phyloP scores from a whole-genome alignment of 768 basidiomycete species.

The Leucocoprinus leucothites region DNA sequence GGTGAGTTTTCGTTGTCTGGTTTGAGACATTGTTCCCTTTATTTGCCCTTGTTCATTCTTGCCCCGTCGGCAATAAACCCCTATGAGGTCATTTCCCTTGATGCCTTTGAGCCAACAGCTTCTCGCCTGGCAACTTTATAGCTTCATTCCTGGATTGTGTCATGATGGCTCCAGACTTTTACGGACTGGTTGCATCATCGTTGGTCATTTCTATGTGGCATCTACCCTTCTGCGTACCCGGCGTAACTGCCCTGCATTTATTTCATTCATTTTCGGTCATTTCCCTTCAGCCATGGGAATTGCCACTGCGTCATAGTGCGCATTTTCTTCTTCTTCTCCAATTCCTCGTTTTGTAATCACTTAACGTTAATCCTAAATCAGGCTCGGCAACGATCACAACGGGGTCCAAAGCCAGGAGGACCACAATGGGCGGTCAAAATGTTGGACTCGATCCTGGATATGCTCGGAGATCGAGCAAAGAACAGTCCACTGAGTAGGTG shows the following conservation, averaged over 20 bases:
- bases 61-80: neutral
- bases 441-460: slow-evolving; percentile 41
- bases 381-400: slow-evolving; percentile 37
- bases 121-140: neutral
- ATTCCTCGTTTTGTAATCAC: neutral
- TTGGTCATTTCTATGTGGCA: slow-evolving; percentile 1
- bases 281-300: neutral
- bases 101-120: neutral
- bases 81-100: slow-evolving; percentile 9
- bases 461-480: slow-evolving; percentile 48
- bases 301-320: slow-evolving; percentile 4
- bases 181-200: slow-evolving; percentile 7
- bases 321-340: neutral
- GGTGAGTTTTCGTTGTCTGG: slow-evolving; percentile 36
- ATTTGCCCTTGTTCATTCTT: slow-evolving; percentile 7
- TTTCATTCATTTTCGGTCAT: slow-evolving; percentile 5
- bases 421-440: slow-evolving; percentile 41
- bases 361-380: slow-evolving; percentile 17
- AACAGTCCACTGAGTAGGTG: slow-evolving; percentile 43
- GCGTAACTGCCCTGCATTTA: neutral
- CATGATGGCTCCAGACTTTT: slow-evolving; percentile 13
- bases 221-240: neutral
- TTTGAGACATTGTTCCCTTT: neutral
- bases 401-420: slow-evolving; percentile 33
- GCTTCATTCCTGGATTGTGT: slow-evolving; percentile 10